Evolutionary conservation across 2,329 filamentous ascomycete genomes (phyloP).

Genomic region (Talaromyces marneffei): DNA sequence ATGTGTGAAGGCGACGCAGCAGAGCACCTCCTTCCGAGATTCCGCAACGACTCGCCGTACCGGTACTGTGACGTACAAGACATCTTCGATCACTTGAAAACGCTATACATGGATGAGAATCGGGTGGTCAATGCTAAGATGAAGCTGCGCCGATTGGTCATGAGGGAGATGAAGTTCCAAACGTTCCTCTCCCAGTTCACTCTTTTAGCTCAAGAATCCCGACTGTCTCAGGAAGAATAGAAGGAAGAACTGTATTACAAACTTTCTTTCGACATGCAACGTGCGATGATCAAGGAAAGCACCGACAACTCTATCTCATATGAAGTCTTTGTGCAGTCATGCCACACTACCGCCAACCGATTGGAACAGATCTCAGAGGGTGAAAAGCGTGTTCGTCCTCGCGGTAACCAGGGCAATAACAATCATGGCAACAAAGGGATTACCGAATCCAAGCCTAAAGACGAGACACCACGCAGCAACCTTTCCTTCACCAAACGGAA

Average conservation of each 20-base stretch:
- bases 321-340: background rate
- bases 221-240: background rate
- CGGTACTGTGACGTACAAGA: background rate
- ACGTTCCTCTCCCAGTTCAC: background rate
- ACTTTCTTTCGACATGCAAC: too few relatives aligned
- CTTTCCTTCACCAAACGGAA: background rate
- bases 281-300: background rate
- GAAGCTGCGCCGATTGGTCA: background rate
- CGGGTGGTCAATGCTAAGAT: background rate
- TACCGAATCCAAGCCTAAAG: too few relatives aligned
- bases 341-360: background rate
- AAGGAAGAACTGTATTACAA: too few relatives aligned
- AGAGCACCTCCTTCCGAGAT: background rate
- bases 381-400: background rate
- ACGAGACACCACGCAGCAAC: too few relatives aligned
- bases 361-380: background rate
- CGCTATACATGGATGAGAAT: background rate
- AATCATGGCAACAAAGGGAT: background rate
- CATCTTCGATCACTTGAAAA: background rate
- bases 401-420: background rate
- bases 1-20: background rate
- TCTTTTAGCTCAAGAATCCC: background rate
- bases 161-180: background rate
- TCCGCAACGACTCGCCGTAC: background rate
- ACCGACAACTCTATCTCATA: background rate